Evolutionary conservation across 129 eudicot genomes (phyloP), one percentile per base, ranked within the genome.

Genomic region (Centaurea solstitialis): DNA sequence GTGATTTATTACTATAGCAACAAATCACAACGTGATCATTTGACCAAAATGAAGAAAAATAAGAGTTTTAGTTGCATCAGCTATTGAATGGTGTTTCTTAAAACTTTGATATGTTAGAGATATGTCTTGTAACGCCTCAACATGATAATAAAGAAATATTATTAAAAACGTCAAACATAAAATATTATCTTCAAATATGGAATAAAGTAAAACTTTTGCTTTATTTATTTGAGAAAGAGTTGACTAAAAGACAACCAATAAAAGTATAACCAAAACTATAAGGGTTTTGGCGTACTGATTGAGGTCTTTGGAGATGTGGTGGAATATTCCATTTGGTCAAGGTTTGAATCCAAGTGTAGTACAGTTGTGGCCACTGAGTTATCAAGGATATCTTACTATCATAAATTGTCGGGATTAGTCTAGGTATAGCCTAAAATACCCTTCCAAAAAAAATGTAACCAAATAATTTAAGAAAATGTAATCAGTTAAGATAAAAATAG

Each of bases 1-100:
- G 76, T 79, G 76, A 79, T 79, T 70, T 79, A 69, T 50, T 70
- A 24, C 9, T 20, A 70, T 33, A 18, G 39, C 76, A 50, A 79
- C 67, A 79, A 79, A 79, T 28, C 10, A 24, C 57, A 30, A 7
- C 61, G 65, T 10, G 35, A 47, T 74, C 11, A 40, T 24, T 47
- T 74, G 41, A 47, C 77, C 40, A 15, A 22, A 45, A 23, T 73
- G 33, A 45, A 74, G 47, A 74, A 50, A 50, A 50, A 6, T 12
- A 33, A 4, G 75, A 39, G 38, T 24, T 40, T 9, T 5, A 7
- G 59, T 72, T 9, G 9, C 43, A 7, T 37, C 15, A 0, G 9
- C 5, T 38, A 70, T 37, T 35, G 24, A 45, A 72, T 39, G 76
- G 53, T 72, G 69, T 28, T 28, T 28, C 40, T 79, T 71, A 23